Conservation (phyloP, 768 basidiomycete genomes). For the Lactarius sp. region DNA sequence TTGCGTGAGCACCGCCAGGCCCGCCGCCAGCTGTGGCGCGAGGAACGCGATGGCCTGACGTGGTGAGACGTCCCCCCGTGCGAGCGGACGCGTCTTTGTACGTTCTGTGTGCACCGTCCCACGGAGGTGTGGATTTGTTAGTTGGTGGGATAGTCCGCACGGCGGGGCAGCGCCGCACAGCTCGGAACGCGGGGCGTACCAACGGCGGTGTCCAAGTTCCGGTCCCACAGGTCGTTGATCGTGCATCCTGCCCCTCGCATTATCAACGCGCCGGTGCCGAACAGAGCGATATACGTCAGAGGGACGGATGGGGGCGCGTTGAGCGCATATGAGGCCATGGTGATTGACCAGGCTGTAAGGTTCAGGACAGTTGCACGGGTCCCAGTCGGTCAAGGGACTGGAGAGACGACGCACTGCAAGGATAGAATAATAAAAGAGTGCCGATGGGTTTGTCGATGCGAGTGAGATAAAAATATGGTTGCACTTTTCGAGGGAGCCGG, state of each 20-base stretch:
- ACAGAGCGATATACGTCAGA: conserved; percentile 72
- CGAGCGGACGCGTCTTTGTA: conserved; percentile 84
- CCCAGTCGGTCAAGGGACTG: neutral
- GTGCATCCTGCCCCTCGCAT: conserved; percentile 99
- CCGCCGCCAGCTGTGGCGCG: conserved; percentile 72
- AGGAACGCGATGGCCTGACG: conserved; percentile 79
- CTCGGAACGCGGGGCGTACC: conserved; percentile 46
- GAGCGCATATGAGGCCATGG: conserved; percentile 87
- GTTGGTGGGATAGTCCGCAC: too few relatives aligned
- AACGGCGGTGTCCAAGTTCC: conserved; percentile 84
- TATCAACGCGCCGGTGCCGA: conserved; percentile 84
- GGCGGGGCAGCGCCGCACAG: too few relatives aligned
- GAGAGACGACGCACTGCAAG: conserved; percentile 72
- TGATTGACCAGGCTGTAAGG: conserved; percentile 91
- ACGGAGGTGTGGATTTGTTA: neutral
- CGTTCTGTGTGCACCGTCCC: conserved; percentile 48
- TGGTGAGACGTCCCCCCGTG: conserved; percentile 71
- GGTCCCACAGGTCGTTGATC: conserved; percentile 99
- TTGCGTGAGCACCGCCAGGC: conserved; percentile 82
- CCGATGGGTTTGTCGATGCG: conserved; percentile 97
- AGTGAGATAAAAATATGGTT: conserved; percentile 81
- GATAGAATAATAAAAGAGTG: conserved; percentile 85
- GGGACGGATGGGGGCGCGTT: conserved; percentile 62
- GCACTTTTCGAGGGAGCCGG: conserved; percentile 49
- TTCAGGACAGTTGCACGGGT: neutral